phyloP scores from a whole-genome alignment of 805 yeast species.

The Blastobotrys peoriensis region DNA sequence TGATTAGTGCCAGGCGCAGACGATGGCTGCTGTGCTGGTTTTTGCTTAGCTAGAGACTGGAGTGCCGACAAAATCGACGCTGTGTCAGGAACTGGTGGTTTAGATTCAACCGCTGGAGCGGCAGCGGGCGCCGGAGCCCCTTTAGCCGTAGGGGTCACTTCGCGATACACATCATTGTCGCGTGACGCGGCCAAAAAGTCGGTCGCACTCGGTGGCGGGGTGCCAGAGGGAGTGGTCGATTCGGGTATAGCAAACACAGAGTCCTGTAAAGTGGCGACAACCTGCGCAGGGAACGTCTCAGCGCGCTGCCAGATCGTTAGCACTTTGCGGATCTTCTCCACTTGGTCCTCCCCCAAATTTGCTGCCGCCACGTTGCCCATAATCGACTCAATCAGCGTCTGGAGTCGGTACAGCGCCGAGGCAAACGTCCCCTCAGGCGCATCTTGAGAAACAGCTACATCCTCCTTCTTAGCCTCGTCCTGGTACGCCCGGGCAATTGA shows the following conservation, averaged over 20 bases:
- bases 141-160: slow-evolving; percentile 6
- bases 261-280: slow-evolving; percentile 49
- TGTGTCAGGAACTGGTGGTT: slow-evolving; percentile 39
- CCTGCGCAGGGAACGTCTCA: slow-evolving; percentile 59
- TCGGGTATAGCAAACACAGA: slow-evolving; percentile 43
- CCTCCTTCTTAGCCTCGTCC: slow-evolving; percentile 60
- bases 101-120: slow-evolving; percentile 15
- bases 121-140: slow-evolving; percentile 23
- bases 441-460: slow-evolving; percentile 40
- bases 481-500: slow-evolving; percentile 82
- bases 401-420: slow-evolving; percentile 62
- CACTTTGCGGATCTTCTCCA: slow-evolving; percentile 71
- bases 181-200: slow-evolving; percentile 5
- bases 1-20: not conserved
- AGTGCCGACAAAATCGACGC: slow-evolving; percentile 63
- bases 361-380: slow-evolving; percentile 46
- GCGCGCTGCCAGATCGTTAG: slow-evolving; percentile 91
- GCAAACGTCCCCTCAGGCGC: slow-evolving; percentile 69
- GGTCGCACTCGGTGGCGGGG: slow-evolving; percentile 42
- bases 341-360: slow-evolving; percentile 15
- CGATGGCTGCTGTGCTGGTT: slow-evolving; percentile 22
- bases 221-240: slow-evolving; percentile 64
- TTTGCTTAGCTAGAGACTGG: slow-evolving; percentile 52
- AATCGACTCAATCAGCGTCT: slow-evolving; percentile 56
- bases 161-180: slow-evolving; percentile 6